These are phyloP conservation scores for Boletus insuetus DNA, from an alignment of 768 basidiomycete genomes.

Conservation along the genomic window DNA sequence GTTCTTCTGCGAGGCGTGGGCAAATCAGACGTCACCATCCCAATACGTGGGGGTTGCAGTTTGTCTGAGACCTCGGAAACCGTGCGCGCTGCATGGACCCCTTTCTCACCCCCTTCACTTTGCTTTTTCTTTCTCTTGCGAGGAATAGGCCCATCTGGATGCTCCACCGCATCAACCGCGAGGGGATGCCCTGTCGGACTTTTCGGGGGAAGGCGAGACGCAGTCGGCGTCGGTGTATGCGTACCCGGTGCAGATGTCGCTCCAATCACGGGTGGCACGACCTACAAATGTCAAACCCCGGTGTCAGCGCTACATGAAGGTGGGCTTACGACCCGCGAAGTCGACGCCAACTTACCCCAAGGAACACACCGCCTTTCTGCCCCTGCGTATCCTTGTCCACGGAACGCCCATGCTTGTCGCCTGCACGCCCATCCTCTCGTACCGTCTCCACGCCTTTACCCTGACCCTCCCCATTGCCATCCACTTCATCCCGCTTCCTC, in stretches of 20 bases:
- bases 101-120: too few species aligned
- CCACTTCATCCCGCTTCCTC: constrained; percentile 8
- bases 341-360: neutral
- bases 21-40: neutral
- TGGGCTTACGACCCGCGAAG: neutral
- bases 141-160: neutral
- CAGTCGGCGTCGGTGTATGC: neutral
- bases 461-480: too few species aligned
- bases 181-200: neutral
- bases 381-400: neutral
- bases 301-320: too few species aligned
- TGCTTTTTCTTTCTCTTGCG: constrained; percentile 4
- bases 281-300: neutral
- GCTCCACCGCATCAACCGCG: neutral
- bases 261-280: neutral
- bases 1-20: neutral
- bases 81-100: too few species aligned
- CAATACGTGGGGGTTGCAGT: too few species aligned
- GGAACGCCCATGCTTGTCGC: neutral
- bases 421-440: neutral
- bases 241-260: neutral
- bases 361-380: neutral
- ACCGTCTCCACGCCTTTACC: neutral
- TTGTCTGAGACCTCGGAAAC: too few species aligned
- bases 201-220: neutral